These are phyloP conservation scores for Epithemia pelagica DNA, from an alignment of 108 stramenopile genomes.

Conservation along the genomic window DNA sequence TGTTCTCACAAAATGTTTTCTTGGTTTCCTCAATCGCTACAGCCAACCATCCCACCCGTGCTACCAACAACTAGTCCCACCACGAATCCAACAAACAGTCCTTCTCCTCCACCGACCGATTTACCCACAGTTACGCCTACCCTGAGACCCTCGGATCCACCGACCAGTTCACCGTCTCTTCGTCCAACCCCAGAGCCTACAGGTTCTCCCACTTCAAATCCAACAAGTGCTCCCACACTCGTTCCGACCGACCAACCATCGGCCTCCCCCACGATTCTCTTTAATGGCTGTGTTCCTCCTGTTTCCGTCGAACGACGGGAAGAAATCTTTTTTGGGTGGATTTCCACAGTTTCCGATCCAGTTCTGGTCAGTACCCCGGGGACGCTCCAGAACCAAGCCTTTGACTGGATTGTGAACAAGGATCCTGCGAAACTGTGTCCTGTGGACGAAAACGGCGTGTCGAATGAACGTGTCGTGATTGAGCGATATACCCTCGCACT, in stretches of 20 bases:
- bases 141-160: background rate
- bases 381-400: conserved; percentile 42
- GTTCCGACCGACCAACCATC: conserved; percentile 3
- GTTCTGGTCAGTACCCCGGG: background rate
- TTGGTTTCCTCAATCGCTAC: too few species aligned
- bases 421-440: conserved; percentile 47
- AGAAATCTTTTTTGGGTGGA: background rate
- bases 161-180: background rate
- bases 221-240: conserved; percentile 7
- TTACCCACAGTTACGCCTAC: background rate
- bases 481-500: conserved; percentile 40
- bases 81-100: too few species aligned
- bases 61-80: conserved; percentile 10
- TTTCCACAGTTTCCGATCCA: background rate
- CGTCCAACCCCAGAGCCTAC: too few species aligned
- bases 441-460: conserved; percentile 11
- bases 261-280: conserved; percentile 8
- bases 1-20: too few species aligned
- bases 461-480: conserved; percentile 12
- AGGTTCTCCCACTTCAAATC: conserved; percentile 8
- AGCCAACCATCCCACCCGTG: too few species aligned
- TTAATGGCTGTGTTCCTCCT: background rate
- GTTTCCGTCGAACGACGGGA: background rate
- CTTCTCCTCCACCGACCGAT: conserved; percentile 1
- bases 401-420: conserved; percentile 45